Base-by-base conservation (phyloP, 2,329 filamentous ascomycete species). In the Aspergillus quadrilineatus region DNA sequence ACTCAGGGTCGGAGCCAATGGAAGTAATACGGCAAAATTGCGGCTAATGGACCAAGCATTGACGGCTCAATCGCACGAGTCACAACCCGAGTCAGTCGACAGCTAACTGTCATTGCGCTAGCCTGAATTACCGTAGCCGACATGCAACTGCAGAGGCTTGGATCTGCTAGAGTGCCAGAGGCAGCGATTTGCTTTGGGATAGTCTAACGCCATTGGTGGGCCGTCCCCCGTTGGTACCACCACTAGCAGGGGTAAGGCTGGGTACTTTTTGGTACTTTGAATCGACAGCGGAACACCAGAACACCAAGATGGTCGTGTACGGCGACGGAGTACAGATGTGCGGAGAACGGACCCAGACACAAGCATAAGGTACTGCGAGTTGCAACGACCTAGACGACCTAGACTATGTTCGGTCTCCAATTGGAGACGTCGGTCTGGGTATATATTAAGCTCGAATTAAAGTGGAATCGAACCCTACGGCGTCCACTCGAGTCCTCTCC, bases 401-500 rank as follows among this genome's bases (percentile, higher is more conserved):
- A 22, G 15, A 34, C 29, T 48, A 51, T 30, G 26, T 51, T 10
- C 37, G 26, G 39, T 5, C 39, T 32, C 32, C 34, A 51, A 49
- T 39, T 41, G 47, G 47, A 49, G 47, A 49, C 2, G 17, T 8
- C 32, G 36, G 17, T 41, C 28, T 43, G 37, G 30, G 45, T 26
- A 34, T 47, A 42, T 47, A 42, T 45, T 52, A 52, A 52, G 50
- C 50, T 52, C 39, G 50, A 17, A 45, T 37, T 34, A 37, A 41
- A 45, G 50, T 52, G 50, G 30, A 45, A 37, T 32, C 37, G n/a
- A 10, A 15, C 44, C 28, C 46, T 32, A 29, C 17, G 37, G 17
- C 26, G 39, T 50, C 46, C n/a, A 22, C 43, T 50, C 53, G 29
- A 49, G 53, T 45, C 49, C 49, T 39, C 45, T 41, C 53, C 53